Evolutionary conservation across 1,139 yeast genomes (phyloP).

Genomic region (Blastobotrys indianensis): DNA sequence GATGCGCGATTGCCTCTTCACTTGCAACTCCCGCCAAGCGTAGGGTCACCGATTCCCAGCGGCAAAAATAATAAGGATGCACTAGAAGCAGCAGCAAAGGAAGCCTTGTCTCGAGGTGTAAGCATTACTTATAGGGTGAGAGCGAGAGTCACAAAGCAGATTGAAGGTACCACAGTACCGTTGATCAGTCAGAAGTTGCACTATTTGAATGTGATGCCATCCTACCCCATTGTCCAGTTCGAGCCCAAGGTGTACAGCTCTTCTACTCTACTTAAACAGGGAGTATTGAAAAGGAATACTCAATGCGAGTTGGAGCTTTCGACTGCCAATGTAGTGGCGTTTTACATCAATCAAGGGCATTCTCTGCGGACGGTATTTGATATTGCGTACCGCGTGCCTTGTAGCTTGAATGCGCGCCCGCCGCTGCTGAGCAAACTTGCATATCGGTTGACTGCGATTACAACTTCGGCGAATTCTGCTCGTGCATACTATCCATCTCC

Average conservation of each 20-base stretch:
- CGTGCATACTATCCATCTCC: conserved; percentile 9
- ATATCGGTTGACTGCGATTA: conserved; percentile 6
- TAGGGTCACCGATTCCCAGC: conserved; percentile 7
- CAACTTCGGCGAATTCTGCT: conserved; percentile 5
- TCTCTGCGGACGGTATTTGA: background rate
- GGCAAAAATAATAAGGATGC: no score
- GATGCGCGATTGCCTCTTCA: conserved; percentile 10
- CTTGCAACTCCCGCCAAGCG: conserved; percentile 14
- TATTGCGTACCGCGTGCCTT: conserved; percentile 2
- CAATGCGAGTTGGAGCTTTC: conserved; percentile 4
- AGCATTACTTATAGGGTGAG: conserved; percentile 17
- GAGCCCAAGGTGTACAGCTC: conserved; percentile 6
- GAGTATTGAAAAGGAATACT: conserved; percentile 10
- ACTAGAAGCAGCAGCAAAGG: no score
- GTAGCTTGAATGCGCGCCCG: conserved; percentile 1
- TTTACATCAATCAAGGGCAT: conserved; percentile 6
- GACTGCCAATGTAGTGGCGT: conserved; percentile 3
- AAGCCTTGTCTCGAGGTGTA: conserved; percentile 6
- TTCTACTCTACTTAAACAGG: conserved; percentile 6
- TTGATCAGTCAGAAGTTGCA: conserved; percentile 6
- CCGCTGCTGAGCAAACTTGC: conserved; percentile 6
- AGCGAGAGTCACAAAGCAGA: conserved; percentile 17
- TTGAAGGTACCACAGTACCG: conserved; percentile 2
- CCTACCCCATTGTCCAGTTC: conserved; percentile 11
- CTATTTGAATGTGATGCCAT: conserved; percentile 12